Base-by-base conservation (phyloP, 2,329 filamentous ascomycete genomes). In the Fusarium sp. region DNA sequence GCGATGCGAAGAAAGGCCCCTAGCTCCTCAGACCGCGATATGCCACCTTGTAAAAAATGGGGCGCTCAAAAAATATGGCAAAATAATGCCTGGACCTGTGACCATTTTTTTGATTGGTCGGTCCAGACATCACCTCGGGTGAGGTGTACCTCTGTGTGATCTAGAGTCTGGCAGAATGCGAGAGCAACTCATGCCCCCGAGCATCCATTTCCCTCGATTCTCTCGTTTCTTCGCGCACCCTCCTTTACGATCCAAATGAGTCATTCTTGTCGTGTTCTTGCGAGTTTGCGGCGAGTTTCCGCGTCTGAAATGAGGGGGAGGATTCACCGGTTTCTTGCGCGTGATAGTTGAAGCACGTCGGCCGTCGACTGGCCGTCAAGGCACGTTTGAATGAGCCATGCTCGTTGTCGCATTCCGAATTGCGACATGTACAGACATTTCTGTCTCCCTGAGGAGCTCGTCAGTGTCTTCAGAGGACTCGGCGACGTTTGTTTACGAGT, bases 101-200 rank as follows among this genome's bases (percentile, higher is more conserved):
- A 77, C 80, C 79, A 76, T 81, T 83, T 75, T 83, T 83, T 77
- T 83, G 80, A 83, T 83, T 83, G 82, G 82, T 74, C 78, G 60
- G 74, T 65, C 36, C 73, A 77, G 75, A 79, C 80, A 77, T 80
- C 80, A 80, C 77, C 77, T 81, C 73, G 74, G 74, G 73, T 76
- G 78, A 80, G 74, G 75, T 77, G 79, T 79, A 80, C 78, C 75
- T 77, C 72, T 77, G 74, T 80, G 76, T 81, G 80, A 81, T 81
- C 80, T 77, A 75, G 71, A 73, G 72, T 71, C 72, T 70, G 70
- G 70, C 75, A 77, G 74, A 77, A 78, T 75, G 67, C 33, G 76
- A 73, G 76, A 71, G 68, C 70, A 75, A 76, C 74, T 76, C 67
- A 67, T 73, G 75, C 78, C 77, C 78, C 78, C 78, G 69, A 79